Base-by-base conservation (phyloP, 805 yeast species). In the Lachancea waltii region DNA sequence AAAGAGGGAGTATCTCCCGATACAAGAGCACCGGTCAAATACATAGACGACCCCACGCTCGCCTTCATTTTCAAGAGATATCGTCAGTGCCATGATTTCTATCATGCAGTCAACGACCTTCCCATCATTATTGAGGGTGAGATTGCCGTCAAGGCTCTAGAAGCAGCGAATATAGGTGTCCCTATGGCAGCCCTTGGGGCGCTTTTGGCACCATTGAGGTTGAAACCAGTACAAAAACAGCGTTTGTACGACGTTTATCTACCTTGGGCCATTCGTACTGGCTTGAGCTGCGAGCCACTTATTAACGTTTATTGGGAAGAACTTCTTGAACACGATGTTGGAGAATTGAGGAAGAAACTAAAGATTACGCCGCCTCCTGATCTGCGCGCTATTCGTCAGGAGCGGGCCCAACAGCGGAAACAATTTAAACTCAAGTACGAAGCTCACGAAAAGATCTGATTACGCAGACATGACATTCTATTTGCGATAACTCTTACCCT, bases 51-150 rank as follows among this genome's bases (percentile, higher is more conserved):
- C 55, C 89, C 85, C 30, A 94, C 86, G 52, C 73, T 85, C 48
- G 96, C 96, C 1, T 92, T 81, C 55, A 81, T 90, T n/a, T 86
- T 79, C 68, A 94, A 86, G 58, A 68, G 98, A 50, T 92, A 90
- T 58, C 74, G 98, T 37, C 97, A 92, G 58, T 89, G 96, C 56
- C 98, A 92, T 54, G 98, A 92, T 56, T 92, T 92, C 54, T 90
- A 87, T 56, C 98, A 92, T 56, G 85, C 97, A 1, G 70, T 92
- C 20, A 82, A 94, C 0, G 90, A 94, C 11, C 69, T 85, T 35
- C 97, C 97, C 0, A 84, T 89, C 33, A 80, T 84, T 30, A 75
- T 92, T 47, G 97, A 92, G 55, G 98, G 98, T n/a, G 98, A 92
- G 56, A 81, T 92, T 37, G 86, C 96, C 0, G 81, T 92, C 14